Conservation (phyloP, 495 filamentous ascomycete species). For the Platismatia glauca region DNA sequence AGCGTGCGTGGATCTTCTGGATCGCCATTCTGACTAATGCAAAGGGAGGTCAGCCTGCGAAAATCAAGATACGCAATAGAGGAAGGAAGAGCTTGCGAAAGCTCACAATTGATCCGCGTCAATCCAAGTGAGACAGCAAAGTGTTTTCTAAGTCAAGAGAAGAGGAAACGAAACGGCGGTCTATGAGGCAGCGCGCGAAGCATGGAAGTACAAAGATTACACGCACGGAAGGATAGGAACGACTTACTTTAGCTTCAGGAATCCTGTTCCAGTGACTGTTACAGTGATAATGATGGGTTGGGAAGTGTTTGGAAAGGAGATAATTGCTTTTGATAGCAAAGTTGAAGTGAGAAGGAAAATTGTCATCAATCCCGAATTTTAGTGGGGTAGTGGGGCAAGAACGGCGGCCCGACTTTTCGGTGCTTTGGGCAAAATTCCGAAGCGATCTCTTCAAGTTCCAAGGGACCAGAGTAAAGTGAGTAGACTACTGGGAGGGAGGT, state of each 20-base stretch:
- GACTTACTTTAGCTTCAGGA: not conserved
- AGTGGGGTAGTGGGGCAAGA: constrained; percentile 5
- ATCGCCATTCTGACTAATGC: constrained; percentile 65
- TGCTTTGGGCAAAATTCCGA: not conserved
- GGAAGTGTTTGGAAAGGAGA: not conserved
- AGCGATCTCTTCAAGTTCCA: too few species aligned
- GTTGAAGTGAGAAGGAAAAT: too few species aligned
- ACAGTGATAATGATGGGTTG: not conserved
- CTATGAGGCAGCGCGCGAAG: not conserved
- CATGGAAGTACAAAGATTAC: not conserved
- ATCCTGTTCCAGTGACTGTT: not conserved
- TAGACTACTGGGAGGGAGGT: too few species aligned
- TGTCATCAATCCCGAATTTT: not conserved
- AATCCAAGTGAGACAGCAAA: not conserved
- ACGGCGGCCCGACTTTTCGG: not conserved
- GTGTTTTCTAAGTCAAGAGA: too few species aligned
- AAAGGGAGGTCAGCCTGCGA: not conserved
- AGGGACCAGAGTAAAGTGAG: too few species aligned
- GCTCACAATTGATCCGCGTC: not conserved
- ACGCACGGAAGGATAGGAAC: not conserved
- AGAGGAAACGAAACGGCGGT: not conserved
- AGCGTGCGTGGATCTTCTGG: constrained; percentile 96
- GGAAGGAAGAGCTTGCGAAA: not conserved
- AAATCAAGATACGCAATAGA: not conserved
- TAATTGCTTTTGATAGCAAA: not conserved